These are phyloP conservation scores for Ascochyta fabae DNA, from an alignment of 2,329 filamentous ascomycete genomes.

Conservation along the genomic window DNA sequence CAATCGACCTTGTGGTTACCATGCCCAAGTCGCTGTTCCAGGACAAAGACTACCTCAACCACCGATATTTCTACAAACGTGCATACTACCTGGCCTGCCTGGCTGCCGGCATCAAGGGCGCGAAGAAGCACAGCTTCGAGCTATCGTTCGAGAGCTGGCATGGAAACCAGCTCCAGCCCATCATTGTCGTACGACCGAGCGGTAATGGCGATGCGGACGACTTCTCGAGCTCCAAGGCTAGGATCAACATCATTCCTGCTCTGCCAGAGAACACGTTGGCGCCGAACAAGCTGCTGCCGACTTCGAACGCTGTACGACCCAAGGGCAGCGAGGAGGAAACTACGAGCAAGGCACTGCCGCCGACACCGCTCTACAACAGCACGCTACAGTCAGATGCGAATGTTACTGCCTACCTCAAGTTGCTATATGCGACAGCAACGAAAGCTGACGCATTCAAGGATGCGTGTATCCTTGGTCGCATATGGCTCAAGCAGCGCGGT, in stretches of 20 bases:
- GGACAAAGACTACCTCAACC: slow-evolving; percentile 91
- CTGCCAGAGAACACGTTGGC: slow-evolving; percentile 74
- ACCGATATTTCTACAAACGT: slow-evolving; percentile 93
- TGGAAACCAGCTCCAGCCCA: slow-evolving; percentile 78
- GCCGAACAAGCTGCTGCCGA: slow-evolving; percentile 71
- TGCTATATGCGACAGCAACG: slow-evolving; percentile 72
- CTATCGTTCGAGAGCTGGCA: slow-evolving; percentile 71
- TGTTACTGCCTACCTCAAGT: slow-evolving; percentile 75
- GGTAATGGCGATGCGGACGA: slow-evolving; percentile 44
- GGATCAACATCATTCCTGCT: slow-evolving; percentile 79
- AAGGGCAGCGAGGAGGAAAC: slow-evolving; percentile 56
- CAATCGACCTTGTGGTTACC: slow-evolving; percentile 83
- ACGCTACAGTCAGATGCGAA: slow-evolving; percentile 79
- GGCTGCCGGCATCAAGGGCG: slow-evolving; percentile 70
- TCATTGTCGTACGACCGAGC: slow-evolving; percentile 59
- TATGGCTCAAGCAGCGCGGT: slow-evolving; percentile 89
- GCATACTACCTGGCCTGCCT: slow-evolving; percentile 90
- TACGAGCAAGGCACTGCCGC: slow-evolving; percentile 36
- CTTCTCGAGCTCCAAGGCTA: slow-evolving; percentile 44
- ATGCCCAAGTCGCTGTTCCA: slow-evolving; percentile 85
- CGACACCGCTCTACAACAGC: slow-evolving; percentile 89
- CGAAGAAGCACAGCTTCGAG: slow-evolving; percentile 61
- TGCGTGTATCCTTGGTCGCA: slow-evolving; percentile 82
- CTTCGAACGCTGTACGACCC: slow-evolving; percentile 72
- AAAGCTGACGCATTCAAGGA: slow-evolving; percentile 78